A percentile compares a stretch with the other conserved stretches of the same genome.
phyloP scores from a whole-genome alignment of 768 basidiomycete genomes.

The Russula foetens region DNA sequence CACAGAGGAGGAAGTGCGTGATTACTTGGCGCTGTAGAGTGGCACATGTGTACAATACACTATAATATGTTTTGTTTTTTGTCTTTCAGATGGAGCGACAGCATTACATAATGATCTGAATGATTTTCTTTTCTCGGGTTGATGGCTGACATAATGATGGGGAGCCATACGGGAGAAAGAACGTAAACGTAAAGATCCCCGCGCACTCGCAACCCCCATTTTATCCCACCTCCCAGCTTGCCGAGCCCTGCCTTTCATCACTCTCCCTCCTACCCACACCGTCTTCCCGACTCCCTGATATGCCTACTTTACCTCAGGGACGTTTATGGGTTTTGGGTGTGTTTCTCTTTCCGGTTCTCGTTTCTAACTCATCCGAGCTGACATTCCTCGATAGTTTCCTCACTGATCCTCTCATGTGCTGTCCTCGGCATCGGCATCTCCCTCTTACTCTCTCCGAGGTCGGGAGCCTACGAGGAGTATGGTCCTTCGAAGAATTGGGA shows the following conservation, averaged over 20 bases:
- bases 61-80: too few relatives aligned
- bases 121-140: background rate
- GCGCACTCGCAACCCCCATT: too few relatives aligned
- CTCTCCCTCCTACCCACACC: background rate
- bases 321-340: constrained; percentile 6
- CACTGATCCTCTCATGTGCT: constrained; percentile 3
- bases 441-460: too few relatives aligned
- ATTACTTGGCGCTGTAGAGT: constrained; percentile 78
- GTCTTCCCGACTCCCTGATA: background rate
- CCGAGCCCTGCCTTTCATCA: background rate
- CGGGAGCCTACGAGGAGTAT: too few relatives aligned
- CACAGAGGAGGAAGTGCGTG: constrained; percentile 92
- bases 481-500: too few relatives aligned
- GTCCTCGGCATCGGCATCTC: constrained; percentile 5
- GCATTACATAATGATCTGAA: background rate
- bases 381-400: background rate
- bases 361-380: background rate
- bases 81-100: background rate
- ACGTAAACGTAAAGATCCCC: too few relatives aligned
- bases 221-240: background rate
- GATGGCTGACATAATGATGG: background rate
- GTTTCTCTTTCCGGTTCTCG: background rate
- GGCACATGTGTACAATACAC: too few relatives aligned
- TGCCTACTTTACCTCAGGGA: constrained; percentile 12
- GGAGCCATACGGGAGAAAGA: too few relatives aligned